A percentile compares a stretch with the other conserved stretches of the same genome.
Evolutionary conservation across 441 rosid species (phyloP).

Genomic region (Erodium trifolium): DNA sequence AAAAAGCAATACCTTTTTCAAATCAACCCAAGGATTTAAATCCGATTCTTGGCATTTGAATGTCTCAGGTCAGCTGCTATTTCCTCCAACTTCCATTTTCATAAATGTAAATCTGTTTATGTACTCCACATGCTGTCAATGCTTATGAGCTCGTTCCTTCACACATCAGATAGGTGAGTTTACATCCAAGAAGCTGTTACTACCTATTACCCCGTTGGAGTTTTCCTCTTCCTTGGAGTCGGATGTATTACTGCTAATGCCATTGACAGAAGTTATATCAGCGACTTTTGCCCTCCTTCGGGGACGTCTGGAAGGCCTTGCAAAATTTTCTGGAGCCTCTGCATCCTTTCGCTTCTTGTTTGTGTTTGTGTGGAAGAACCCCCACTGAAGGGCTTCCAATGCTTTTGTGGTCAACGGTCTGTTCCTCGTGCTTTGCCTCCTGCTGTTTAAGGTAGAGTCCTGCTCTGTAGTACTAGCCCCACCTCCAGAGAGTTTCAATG

Average conservation of each 20-base stretch:
- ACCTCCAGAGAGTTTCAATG: slow-evolving; percentile 19
- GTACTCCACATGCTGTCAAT: neutral
- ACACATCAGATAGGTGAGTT: slow-evolving; percentile 15
- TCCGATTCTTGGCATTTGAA: neutral
- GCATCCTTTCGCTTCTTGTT: slow-evolving; percentile 38
- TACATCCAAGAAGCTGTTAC: slow-evolving; percentile 11
- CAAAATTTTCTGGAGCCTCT: slow-evolving; percentile 23
- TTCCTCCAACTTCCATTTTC: neutral
- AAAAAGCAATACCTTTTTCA: neutral
- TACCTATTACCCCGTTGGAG: slow-evolving; percentile 13
- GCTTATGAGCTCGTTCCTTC: slow-evolving; percentile 6
- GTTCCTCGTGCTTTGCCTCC: slow-evolving; percentile 40
- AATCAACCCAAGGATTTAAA: neutral
- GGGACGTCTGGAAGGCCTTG: slow-evolving; percentile 27
- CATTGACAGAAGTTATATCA: slow-evolving; percentile 26
- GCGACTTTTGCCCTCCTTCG: slow-evolving; percentile 18
- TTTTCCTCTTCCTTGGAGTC: slow-evolving; percentile 20
- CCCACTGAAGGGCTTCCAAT: slow-evolving; percentile 42
- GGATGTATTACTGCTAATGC: slow-evolving; percentile 21
- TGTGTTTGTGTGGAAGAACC: slow-evolving; percentile 26
- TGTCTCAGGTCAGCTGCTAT: neutral
- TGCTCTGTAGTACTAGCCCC: slow-evolving; percentile 18
- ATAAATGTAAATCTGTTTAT: neutral
- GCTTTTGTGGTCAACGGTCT: slow-evolving; percentile 40
- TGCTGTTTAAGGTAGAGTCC: slow-evolving; percentile 18